Percentiles rank a stretch among this genome's conserved stretches.
These are phyloP conservation scores for Hymenoscyphus fraxineus DNA, from an alignment of 2,329 filamentous ascomycete species.

Conservation along the genomic window DNA sequence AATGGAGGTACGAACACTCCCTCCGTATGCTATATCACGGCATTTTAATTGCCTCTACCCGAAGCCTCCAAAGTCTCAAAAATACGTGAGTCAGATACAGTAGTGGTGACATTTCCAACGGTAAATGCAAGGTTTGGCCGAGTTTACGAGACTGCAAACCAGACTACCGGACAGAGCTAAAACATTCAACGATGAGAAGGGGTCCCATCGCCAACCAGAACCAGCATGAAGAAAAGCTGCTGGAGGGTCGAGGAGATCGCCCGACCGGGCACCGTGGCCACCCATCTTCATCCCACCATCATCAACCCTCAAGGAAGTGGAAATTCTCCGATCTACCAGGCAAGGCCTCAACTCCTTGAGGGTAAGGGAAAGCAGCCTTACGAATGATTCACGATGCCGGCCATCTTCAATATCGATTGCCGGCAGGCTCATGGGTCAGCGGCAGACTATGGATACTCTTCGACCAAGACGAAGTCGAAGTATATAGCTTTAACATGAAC, in stretches of 20 bases:
- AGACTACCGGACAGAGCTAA: not conserved
- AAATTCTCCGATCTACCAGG: constrained; percentile 31
- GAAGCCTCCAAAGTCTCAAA: not conserved
- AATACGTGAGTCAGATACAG: not conserved
- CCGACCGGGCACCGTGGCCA: constrained; percentile 22
- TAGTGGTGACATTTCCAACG: not conserved
- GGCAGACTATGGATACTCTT: constrained; percentile 11
- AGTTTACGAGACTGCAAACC: not conserved
- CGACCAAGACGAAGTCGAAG: not conserved
- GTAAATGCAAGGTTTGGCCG: not conserved
- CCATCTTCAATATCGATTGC: constrained; percentile 25
- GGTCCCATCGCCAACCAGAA: not conserved
- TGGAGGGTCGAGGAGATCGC: constrained; percentile 17
- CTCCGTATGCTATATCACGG: not conserved
- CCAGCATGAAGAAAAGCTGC: constrained; percentile 1
- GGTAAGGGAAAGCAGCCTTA: constrained; percentile 26
- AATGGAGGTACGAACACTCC: not conserved
- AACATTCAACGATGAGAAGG: not conserved
- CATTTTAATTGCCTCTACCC: not conserved
- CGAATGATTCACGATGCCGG: constrained; percentile 32
- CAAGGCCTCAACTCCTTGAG: constrained; percentile 24
- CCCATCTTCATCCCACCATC: constrained; percentile 9
- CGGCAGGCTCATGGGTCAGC: constrained; percentile 28
- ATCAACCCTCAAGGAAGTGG: constrained; percentile 26
- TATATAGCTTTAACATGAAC: constrained; percentile 15